Evolutionary conservation across 306 rosid species (phyloP), one percentile per base, ranked within the genome.

Genomic region (Rosa multiflora): DNA sequence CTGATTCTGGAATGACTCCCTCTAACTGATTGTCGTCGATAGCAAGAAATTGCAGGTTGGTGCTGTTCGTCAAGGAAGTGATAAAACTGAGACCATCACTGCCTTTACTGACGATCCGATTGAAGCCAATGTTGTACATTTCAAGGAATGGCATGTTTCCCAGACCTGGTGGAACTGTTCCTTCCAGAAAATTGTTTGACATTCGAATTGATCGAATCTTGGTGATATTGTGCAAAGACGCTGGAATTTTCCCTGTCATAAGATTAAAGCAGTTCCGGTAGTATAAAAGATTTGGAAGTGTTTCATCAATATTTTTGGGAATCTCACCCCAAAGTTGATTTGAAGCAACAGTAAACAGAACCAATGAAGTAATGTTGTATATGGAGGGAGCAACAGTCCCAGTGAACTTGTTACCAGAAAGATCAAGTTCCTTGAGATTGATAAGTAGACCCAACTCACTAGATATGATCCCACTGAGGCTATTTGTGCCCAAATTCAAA

Each of bases 311-410:
- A 71, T 90, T 82, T 3, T 74, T 59, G 12, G 92, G 95, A 79
- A 93, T 76, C 55, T 88, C 91, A 81, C 98, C 98, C 93, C 89
- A 74, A 0, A 91, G 81, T 13, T 92, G 69, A 76, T 93, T 93
- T 43, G 89, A 46, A 78, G 92, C 93, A 2, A 90, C 52, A 8
- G 89, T 87, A 12, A 93, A 82, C 69, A 42, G 64, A 53, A 86
- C 84, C 0, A 91, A 79, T 32, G 95, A 91, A 79, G 94, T 79
- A 73, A 94, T 59, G 71, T 90, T 90, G 67, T 88, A 91, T 8
- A 94, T 67, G 42, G 52, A 73, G 0, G 90, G 32, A 39, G 91
- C 89, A 61, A 94, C 74, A 3, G 78, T 84, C 32, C 98, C 98
- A 40, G 79, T 74, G 78, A 93, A 86, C 64, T 85, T 82, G 74